phyloP scores from a whole-genome alignment of 2,329 filamentous ascomycete genomes.

The Fusarium sp. region DNA sequence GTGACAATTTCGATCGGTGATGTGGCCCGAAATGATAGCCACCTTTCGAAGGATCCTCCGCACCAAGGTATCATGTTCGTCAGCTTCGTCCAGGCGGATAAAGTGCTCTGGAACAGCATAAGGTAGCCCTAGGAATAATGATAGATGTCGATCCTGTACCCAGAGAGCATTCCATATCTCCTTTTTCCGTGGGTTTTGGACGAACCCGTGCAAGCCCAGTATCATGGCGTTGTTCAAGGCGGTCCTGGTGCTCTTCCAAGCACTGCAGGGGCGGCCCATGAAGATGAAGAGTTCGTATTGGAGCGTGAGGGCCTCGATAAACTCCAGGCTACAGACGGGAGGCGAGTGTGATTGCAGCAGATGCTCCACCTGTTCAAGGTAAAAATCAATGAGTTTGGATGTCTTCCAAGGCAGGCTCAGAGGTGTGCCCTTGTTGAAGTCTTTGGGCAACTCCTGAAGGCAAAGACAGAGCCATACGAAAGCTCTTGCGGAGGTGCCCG shows the following conservation, averaged over 20 bases:
- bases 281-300: constrained; percentile 64
- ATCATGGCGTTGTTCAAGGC: constrained; percentile 63
- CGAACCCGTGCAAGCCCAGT: constrained; percentile 56
- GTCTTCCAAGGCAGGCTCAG: constrained; percentile 47
- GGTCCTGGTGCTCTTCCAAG: constrained; percentile 62
- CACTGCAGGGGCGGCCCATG: constrained; percentile 64
- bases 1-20: constrained; percentile 15
- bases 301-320: constrained; percentile 63
- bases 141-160: constrained; percentile 55
- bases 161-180: constrained; percentile 53
- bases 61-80: neutral
- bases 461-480: constrained; percentile 56
- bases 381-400: neutral
- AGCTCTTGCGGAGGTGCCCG: constrained; percentile 44
- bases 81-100: neutral
- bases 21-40: constrained; percentile 11
- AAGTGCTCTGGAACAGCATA: constrained; percentile 7
- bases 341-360: neutral
- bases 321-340: constrained; percentile 53
- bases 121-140: constrained; percentile 22
- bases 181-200: constrained; percentile 43
- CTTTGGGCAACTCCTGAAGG: constrained; percentile 52
- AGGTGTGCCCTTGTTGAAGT: constrained; percentile 39
- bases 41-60: constrained; percentile 26
- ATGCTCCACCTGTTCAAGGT: neutral